Percentiles rank a stretch among this genome's conserved stretches.
phyloP scores from a whole-genome alignment of 305 asterid species.

The Withania somnifera region DNA sequence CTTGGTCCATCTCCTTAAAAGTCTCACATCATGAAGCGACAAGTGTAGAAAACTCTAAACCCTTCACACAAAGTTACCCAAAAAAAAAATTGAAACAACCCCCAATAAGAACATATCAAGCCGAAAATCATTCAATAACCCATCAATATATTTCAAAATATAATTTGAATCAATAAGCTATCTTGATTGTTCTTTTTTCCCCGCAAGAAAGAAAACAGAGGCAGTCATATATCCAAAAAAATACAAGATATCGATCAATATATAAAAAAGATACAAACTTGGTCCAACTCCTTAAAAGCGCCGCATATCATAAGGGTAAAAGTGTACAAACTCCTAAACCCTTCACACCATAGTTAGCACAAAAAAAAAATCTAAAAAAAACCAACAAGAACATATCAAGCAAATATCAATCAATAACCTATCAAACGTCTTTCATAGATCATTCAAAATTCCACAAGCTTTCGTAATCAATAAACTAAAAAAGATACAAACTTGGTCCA shows the following conservation, averaged over 20 bases:
- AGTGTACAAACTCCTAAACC: slow-evolving; percentile 45
- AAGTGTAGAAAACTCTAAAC: slow-evolving; percentile 50
- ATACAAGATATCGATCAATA: too few relatives aligned
- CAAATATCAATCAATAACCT: too few relatives aligned
- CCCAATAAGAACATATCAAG: neutral
- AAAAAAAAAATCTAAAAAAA: too few relatives aligned
- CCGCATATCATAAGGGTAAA: slow-evolving; percentile 56
- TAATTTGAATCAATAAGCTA: neutral
- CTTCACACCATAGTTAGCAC: neutral
- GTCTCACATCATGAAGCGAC: slow-evolving; percentile 99
- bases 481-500: slow-evolving; percentile 64
- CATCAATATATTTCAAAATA: neutral
- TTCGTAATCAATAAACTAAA: neutral
- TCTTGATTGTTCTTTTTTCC: too few relatives aligned
- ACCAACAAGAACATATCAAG: too few relatives aligned
- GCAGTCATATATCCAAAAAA: too few relatives aligned
- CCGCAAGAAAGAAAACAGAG: too few relatives aligned
- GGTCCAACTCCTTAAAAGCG: slow-evolving; percentile 93
- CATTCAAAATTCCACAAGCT: too few relatives aligned
- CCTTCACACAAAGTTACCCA: neutral
- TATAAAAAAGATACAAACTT: slow-evolving; percentile 37
- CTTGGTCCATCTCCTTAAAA: slow-evolving; percentile 98
- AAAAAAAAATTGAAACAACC: neutral
- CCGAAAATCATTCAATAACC: neutral
- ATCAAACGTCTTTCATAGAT: too few relatives aligned